phyloP scores from a whole-genome alignment of 2,329 filamentous ascomycete genomes.

The Exserohilum turcica region DNA sequence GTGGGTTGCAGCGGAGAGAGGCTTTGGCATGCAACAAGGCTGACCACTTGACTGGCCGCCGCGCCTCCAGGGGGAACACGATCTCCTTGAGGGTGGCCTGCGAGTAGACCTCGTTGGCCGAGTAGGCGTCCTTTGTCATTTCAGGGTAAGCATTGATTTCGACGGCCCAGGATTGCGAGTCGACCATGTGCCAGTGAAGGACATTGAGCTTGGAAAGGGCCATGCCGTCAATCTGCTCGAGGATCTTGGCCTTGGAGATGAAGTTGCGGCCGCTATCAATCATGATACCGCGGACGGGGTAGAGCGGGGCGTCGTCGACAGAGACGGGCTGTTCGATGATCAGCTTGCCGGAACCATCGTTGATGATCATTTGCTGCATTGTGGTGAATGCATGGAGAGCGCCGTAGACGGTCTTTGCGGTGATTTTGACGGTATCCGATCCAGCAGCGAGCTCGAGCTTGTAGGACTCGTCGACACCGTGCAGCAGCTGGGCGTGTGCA shows the following conservation, averaged over 20 bases:
- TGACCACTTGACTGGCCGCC: conserved; percentile 30
- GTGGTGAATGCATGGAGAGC: conserved; percentile 63
- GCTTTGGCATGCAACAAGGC: conserved; percentile 34
- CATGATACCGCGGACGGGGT: conserved; percentile 62
- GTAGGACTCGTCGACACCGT: conserved; percentile 64
- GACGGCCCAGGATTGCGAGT: conserved; percentile 62
- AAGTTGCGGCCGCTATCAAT: conserved; percentile 62
- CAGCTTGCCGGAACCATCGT: conserved; percentile 51
- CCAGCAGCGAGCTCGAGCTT: conserved; percentile 51
- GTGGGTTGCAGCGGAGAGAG: conserved; percentile 21
- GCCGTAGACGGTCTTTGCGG: conserved; percentile 59
- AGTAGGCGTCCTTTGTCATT: conserved; percentile 62
- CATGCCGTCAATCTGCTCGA: conserved; percentile 62
- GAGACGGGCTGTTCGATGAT: conserved; percentile 60
- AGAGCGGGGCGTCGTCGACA: conserved; percentile 58
- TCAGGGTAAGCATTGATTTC: conserved; percentile 57
- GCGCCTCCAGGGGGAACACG: conserved; percentile 23
- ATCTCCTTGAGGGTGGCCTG: conserved; percentile 35
- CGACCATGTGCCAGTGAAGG: conserved; percentile 63
- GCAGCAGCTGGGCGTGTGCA: conserved; percentile 55
- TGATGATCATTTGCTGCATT: conserved; percentile 62
- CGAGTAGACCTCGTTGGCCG: conserved; percentile 54
- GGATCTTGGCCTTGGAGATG: conserved; percentile 57
- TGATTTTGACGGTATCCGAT: conserved; percentile 53
- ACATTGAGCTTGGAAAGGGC: conserved; percentile 63